Base-by-base conservation (phyloP, 441 rosid species). In the Capsella rubella region DNA sequence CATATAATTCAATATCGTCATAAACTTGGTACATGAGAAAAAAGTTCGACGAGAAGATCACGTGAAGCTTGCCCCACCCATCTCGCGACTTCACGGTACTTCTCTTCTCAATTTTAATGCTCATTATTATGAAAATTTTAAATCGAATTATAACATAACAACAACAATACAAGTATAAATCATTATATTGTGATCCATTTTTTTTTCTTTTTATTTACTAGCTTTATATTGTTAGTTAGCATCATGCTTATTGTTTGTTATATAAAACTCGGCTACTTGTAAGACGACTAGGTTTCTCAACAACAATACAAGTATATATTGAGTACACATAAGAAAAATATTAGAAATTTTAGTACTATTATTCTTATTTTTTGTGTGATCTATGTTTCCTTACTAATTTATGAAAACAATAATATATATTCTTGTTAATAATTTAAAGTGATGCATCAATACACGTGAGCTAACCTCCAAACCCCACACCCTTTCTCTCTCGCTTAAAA, bases 41-140 rank as follows among this genome's bases (percentile, higher is more conserved):
- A 67, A 72, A 28, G 31, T 11, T 59, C 40, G 64, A 64, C 27
- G 58, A 67, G 85, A 82, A 76, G 76, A 70, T 84, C 92, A 87
- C 90, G 91, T 89, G 91, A 82, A 76, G 72, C 59, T 40, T 81
- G 87, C 50, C 93, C 91, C 89, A 86, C 86, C 56, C 89, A 82
- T 73, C 79, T 80, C 87, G 69, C 79, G 70, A 76, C 79, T 74
- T 59, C 53, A 27, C 66, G 56, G 54, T 59, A 35, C 57, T 60
- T 67, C 10, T 54, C 53, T 55, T 55, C 62, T 39, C 25, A 68
- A 55, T 31, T 7, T 54, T 31, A 55, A 68, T 54, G 72, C 64
- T 43, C 53, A 55, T 35, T n/a, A 31, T 31, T 55, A 7, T 14
- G 6, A 21, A 21, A 8, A 14, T 14, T 31, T 15, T 6, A 28